Evolutionary conservation across 192 early-diverging fungal species (phyloP).

Genomic region (Funneliformis geosporum): DNA sequence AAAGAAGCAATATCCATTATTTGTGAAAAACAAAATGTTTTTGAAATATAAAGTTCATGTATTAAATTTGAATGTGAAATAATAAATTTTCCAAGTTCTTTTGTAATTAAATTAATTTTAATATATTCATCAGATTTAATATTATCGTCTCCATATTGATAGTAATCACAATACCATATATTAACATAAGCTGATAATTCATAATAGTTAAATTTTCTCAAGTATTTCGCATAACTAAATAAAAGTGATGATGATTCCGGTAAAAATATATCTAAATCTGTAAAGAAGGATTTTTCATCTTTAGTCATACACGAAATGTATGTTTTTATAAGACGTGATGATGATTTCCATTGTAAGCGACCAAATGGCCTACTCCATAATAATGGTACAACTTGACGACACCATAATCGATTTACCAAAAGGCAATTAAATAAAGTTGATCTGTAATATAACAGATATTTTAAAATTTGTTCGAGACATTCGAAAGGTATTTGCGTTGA

Average conservation of each 20-base stretch:
- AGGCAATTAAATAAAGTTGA: neutral
- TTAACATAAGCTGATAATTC: neutral
- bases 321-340: neutral
- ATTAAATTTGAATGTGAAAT: neutral
- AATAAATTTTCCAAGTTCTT: neutral
- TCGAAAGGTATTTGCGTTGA: neutral
- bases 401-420: constrained; percentile 11
- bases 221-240: neutral
- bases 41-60: neutral
- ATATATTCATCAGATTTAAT: neutral
- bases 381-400: neutral
- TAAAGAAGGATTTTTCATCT: neutral
- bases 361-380: neutral
- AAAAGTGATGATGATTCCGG: neutral
- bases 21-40: neutral
- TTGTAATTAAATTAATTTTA: neutral
- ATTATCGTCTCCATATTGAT: neutral
- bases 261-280: neutral
- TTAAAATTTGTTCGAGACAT: neutral
- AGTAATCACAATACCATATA: neutral
- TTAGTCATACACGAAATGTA: neutral
- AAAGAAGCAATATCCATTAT: neutral
- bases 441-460: neutral
- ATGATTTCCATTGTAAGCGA: neutral
- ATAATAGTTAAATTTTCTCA: neutral